Evolutionary conservation across 2,329 filamentous ascomycete species (phyloP).

Genomic region (Neonectria ditissima): DNA sequence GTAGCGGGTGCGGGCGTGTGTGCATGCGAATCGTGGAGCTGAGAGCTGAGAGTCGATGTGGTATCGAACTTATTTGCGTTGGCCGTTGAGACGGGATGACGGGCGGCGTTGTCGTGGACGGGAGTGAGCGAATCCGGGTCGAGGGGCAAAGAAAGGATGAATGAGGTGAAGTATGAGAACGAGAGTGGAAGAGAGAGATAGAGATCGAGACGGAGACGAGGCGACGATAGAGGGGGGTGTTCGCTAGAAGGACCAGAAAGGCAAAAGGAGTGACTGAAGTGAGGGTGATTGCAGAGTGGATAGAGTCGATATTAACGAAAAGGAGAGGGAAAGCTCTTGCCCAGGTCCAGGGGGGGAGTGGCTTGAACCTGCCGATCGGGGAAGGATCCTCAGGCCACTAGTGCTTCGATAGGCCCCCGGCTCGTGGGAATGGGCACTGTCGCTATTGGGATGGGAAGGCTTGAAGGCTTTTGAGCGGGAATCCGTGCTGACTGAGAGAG

Average conservation of each 20-base stretch:
- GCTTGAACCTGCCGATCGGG: conserved; percentile 52
- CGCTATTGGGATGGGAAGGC: conserved; percentile 21
- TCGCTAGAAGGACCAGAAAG: conserved; percentile 41
- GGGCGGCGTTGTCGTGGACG: conserved; percentile 23
- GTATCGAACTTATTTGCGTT: conserved; percentile 25
- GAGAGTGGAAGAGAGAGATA: conserved; percentile 21
- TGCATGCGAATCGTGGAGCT: conserved; percentile 22
- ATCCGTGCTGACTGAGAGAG: conserved; percentile 2
- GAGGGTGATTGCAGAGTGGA: conserved; percentile 54
- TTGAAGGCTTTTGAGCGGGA: conserved; percentile 6
- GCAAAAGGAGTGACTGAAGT: conserved; percentile 56
- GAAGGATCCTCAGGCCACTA: conserved; percentile 50
- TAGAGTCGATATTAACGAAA: conserved; percentile 54
- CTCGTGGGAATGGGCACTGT: conserved; percentile 35
- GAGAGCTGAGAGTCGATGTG: background rate
- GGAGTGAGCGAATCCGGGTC: conserved; percentile 19
- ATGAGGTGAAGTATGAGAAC: conserved; percentile 30
- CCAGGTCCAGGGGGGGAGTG: conserved; percentile 45
- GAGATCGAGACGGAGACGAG: conserved; percentile 36
- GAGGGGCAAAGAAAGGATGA: conserved; percentile 11
- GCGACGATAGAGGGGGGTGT: conserved; percentile 36
- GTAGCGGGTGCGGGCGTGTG: conserved; percentile 27
- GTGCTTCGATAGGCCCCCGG: conserved; percentile 41
- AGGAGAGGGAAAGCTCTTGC: conserved; percentile 50
- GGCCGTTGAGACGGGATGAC: conserved; percentile 18